phyloP scores from a whole-genome alignment of 192 early-diverging fungal species.

The Podila epicladia region DNA sequence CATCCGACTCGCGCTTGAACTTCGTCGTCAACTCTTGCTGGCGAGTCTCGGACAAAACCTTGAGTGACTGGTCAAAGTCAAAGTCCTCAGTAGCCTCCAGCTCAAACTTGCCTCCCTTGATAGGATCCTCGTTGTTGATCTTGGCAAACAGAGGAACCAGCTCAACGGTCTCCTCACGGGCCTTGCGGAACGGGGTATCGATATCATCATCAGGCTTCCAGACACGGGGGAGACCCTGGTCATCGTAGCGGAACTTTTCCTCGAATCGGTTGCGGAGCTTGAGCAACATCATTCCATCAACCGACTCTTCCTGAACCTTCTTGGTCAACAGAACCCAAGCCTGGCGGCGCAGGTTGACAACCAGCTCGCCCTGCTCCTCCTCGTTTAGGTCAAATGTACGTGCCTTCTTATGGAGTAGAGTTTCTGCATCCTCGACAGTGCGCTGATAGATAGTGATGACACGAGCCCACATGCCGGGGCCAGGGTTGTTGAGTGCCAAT shows the following conservation, averaged over 20 bases:
- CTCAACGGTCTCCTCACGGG: conserved; percentile 72
- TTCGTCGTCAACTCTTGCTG: conserved; percentile 77
- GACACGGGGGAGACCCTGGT: conserved; percentile 89
- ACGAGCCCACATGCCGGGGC: conserved; percentile 74
- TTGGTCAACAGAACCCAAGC: conserved; percentile 82
- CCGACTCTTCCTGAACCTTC: conserved; percentile 81
- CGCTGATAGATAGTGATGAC: conserved; percentile 70
- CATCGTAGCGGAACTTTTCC: conserved; percentile 94
- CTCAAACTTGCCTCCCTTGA: conserved; percentile 45
- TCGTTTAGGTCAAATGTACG: conserved; percentile 64
- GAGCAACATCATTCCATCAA: conserved; percentile 84
- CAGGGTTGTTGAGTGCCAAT: conserved; percentile 74
- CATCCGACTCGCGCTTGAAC: conserved; percentile 92
- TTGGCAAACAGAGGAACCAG: conserved; percentile 79
- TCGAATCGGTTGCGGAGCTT: conserved; percentile 87
- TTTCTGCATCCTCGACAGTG: conserved; percentile 63
- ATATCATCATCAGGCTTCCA: conserved; percentile 98
- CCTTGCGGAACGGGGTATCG: conserved; percentile 81
- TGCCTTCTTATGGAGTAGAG: conserved; percentile 59
- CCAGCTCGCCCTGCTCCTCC: conserved; percentile 60
- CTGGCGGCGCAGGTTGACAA: conserved; percentile 66
- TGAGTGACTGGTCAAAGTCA: conserved; percentile 69
- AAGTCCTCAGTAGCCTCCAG: conserved; percentile 56
- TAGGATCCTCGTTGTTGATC: conserved; percentile 65
- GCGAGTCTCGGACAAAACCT: conserved; percentile 66